Base-by-base conservation (phyloP, 2,329 filamentous ascomycete species). In the Stemphylium beticola region DNA sequence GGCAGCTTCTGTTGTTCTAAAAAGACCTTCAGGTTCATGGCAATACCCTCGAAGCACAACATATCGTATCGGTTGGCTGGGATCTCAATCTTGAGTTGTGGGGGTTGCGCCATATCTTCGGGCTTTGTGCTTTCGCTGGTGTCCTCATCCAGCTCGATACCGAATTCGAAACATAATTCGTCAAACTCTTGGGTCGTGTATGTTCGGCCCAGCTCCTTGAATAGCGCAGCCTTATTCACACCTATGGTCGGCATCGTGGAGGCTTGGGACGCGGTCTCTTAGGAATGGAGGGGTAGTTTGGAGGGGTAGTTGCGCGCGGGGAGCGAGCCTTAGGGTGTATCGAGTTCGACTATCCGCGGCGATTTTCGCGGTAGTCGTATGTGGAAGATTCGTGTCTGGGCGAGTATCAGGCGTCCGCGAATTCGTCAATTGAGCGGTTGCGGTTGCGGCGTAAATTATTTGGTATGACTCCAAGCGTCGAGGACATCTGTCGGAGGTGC, bases 11-110 rank as follows among this genome's bases (percentile, higher is more conserved):
- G 81, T 69, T 87, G 90, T 61, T 87, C 91, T 62, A 90, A 83
- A 86, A 99, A 98, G 77, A 98, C 91, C 77, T 96, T 96, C 66
- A 98, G 85, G 84, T 96, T 96, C 76, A 96, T 85, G 64, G 91
- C 89, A 74, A 98, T 96, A 58, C 93, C 93, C 81, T 98, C 95
- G 79, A 96, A 96, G 79, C 93, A 98, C 51, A 99, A 86, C 88
- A 98, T 92, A 72, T 98, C 87, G 82, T 89, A 89, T 78, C 92
- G 87, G 79, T 98, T 98, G 71, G 95, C 93, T 60, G 93, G 92
- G 69, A 98, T 96, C 77, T 98, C 93, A 73, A 99, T 98, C 83
- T 97, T 97, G 71, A 98, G 85, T 79, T 98, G 91, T 52, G 95
- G 89, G 46, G 91, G 86, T 78, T 96, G 91, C 77, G 96, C 90